phyloP scores from a whole-genome alignment of 1,284 basidiomycete genomes.

The Sphagnurus paluster region DNA sequence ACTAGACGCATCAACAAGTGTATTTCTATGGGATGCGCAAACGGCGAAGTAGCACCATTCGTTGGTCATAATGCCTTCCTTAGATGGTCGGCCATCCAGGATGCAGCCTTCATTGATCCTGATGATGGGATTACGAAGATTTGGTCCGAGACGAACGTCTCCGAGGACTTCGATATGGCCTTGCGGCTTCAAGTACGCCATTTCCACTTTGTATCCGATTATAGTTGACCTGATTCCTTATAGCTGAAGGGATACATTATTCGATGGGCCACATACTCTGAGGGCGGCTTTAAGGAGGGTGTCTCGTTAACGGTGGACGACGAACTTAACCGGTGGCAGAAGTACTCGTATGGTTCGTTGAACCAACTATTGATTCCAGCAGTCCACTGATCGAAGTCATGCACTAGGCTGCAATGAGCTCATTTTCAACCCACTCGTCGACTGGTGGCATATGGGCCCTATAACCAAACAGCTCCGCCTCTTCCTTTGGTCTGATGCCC shows the following conservation, averaged over 20 bases:
- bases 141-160: slow-evolving; percentile 87
- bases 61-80: slow-evolving; percentile 90
- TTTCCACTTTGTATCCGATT: slow-evolving; percentile 40
- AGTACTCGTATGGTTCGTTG: slow-evolving; percentile 56
- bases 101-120: slow-evolving; percentile 71
- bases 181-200: slow-evolving; percentile 52
- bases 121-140: slow-evolving; percentile 67
- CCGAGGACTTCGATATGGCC: slow-evolving; percentile 81
- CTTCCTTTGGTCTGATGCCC: slow-evolving; percentile 78
- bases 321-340: slow-evolving; percentile 84
- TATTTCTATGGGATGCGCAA: slow-evolving; percentile 80
- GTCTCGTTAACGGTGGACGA: slow-evolving; percentile 80
- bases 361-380: slow-evolving; percentile 50
- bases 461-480: slow-evolving; percentile 72
- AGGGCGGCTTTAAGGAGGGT: slow-evolving; percentile 84
- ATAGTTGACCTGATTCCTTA: slow-evolving; percentile 66
- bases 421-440: slow-evolving; percentile 73
- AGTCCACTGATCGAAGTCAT: slow-evolving; percentile 6
- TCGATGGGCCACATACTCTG: slow-evolving; percentile 80
- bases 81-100: slow-evolving; percentile 85
- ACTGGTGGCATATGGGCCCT: slow-evolving; percentile 75
- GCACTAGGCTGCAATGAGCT: slow-evolving; percentile 62
- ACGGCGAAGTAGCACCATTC: slow-evolving; percentile 84
- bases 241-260: slow-evolving; percentile 66
- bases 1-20: slow-evolving; percentile 77